Evolutionary conservation across 805 yeast genomes (phyloP).

Genomic region (Metschnikowia shivogae): DNA sequence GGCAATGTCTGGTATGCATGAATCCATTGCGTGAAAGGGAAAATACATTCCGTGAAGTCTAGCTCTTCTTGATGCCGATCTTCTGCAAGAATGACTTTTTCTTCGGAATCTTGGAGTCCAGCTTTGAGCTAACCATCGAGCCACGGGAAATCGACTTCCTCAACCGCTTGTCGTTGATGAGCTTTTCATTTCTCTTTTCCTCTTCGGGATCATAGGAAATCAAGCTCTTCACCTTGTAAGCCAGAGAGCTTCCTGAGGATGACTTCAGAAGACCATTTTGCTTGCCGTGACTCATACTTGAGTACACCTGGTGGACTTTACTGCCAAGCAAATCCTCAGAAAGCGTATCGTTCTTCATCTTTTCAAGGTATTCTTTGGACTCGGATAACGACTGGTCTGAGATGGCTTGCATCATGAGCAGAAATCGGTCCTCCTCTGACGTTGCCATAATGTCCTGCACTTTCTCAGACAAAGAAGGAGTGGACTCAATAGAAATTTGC

Average conservation of each 20-base stretch:
- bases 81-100: slow-evolving; percentile 23
- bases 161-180: slow-evolving; percentile 14
- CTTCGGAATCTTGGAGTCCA: slow-evolving; percentile 11
- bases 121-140: slow-evolving; percentile 8
- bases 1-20: too few relatives aligned
- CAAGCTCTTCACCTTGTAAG: slow-evolving; percentile 40
- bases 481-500: neutral
- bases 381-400: slow-evolving; percentile 28
- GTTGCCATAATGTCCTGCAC: slow-evolving; percentile 6
- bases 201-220: slow-evolving; percentile 33
- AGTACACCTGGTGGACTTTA: slow-evolving; percentile 36
- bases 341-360: slow-evolving; percentile 15
- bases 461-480: neutral
- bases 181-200: slow-evolving; percentile 21
- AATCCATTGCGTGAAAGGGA: neutral
- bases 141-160: slow-evolving; percentile 13
- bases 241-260: slow-evolving; percentile 15
- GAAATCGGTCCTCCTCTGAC: slow-evolving; percentile 15
- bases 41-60: neutral
- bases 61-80: slow-evolving; percentile 22
- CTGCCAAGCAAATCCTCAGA: slow-evolving; percentile 19
- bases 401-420: slow-evolving; percentile 22
- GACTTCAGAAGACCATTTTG: slow-evolving; percentile 10
- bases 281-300: slow-evolving; percentile 10
- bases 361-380: slow-evolving; percentile 22